Base-by-base conservation (phyloP, 306 rosid genomes). In the Acmispon strigosus region DNA sequence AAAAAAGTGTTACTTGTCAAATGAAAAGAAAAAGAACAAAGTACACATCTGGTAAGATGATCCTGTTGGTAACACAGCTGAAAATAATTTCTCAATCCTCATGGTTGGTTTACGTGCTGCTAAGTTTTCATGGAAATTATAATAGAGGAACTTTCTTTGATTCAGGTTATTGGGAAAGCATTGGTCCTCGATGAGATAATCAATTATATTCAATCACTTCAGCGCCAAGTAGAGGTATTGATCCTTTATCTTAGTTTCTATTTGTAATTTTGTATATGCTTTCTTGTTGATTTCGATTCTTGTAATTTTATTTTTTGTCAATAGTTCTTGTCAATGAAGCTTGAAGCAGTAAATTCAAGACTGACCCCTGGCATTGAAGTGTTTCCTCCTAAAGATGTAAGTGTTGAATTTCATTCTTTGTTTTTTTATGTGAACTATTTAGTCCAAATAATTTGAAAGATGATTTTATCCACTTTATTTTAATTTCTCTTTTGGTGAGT, bases 261-360 rank as follows among this genome's bases (percentile, higher is more conserved):
- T n/a, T n/a, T n/a, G n/a, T n/a, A 54, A 54, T 15, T 24, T 11
- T 29, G 27, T 48, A 57, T 39, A 52, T 55, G 66, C 41, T 24
- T 4, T 18, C 4, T 41, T 10, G 63, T 72, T 64, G 44, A 14
- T 32, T 39, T 64, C 44, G 5, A 71, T 43, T 61, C 39, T 51
- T 52, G 11, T 17, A 55, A 70, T 14, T 78, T 66, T 69, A 13
- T 29, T 59, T 64, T 85, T 41, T 74, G 64, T 74, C 59, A 52
- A 52, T 91, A 92, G 98, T 92, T 92, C 84, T 85, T 92, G 76
- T 92, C 98, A 0, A 90, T 90, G 98, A 92, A 92, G 88, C 91
- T 92, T 17, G 98, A 92, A 85, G 87, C 93, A 62, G 96, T 92
- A 52, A 90, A 90, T 81, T 58, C 98, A 42, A 84, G 96, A 77